phyloP scores from a whole-genome alignment of 2,329 filamentous ascomycete genomes.

The Diaporthe citriasiana region DNA sequence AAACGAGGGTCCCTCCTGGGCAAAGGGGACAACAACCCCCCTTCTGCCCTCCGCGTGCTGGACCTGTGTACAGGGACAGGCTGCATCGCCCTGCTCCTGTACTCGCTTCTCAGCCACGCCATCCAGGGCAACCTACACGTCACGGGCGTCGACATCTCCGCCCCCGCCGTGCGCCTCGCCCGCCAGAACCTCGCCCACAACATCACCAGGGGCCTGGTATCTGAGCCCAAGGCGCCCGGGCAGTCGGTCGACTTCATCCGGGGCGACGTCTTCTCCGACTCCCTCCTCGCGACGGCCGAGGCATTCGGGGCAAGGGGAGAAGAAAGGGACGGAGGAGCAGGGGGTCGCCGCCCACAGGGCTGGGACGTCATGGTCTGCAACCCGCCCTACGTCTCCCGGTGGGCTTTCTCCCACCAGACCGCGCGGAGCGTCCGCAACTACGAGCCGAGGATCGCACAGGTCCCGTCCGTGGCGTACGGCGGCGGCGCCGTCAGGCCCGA shows the following conservation, averaged over 20 bases:
- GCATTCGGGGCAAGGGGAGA: slow-evolving; percentile 37
- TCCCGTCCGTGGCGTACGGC: slow-evolving; percentile 58
- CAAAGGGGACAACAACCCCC: slow-evolving; percentile 25
- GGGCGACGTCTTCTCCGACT: slow-evolving; percentile 62
- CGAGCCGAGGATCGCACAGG: slow-evolving; percentile 85
- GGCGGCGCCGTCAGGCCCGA: slow-evolving; percentile 49
- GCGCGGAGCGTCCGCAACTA: slow-evolving; percentile 82
- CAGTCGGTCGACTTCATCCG: slow-evolving; percentile 42
- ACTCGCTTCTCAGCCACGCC: slow-evolving; percentile 64
- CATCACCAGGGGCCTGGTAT: slow-evolving; percentile 45
- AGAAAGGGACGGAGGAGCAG: slow-evolving; percentile 1
- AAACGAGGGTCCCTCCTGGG: slow-evolving; percentile 36
- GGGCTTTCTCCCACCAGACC: slow-evolving; percentile 73
- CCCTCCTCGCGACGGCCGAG: slow-evolving; percentile 9
- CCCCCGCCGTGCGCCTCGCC: slow-evolving; percentile 75
- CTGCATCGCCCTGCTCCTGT: slow-evolving; percentile 85
- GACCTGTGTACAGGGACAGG: slow-evolving; percentile 94
- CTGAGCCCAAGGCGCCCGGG: slow-evolving; percentile 44
- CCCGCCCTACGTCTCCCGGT: slow-evolving; percentile 87
- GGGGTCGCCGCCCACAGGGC: background rate
- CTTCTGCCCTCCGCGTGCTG: slow-evolving; percentile 69
- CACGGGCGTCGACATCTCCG: slow-evolving; percentile 82
- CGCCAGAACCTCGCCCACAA: slow-evolving; percentile 73
- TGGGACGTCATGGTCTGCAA: slow-evolving; percentile 86
- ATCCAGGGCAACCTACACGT: slow-evolving; percentile 61